Evolutionary conservation across 106 monocot genomes (phyloP), one percentile per base, ranked within the genome.

Genomic region (Chionographis japonica): DNA sequence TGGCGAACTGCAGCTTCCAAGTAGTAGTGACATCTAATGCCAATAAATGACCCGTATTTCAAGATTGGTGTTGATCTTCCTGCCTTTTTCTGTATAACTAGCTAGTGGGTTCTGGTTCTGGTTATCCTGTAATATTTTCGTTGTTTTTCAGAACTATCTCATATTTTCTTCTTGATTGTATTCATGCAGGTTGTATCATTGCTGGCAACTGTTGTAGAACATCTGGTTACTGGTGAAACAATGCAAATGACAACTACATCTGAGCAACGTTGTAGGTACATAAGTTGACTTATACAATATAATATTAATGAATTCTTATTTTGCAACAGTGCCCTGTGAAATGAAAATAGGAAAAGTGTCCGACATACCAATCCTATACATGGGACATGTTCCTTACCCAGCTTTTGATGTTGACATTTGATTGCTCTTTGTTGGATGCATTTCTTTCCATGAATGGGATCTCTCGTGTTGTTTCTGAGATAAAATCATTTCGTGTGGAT

Each of bases 211-310:
- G 91, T 84, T 50, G 86, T 95, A 37, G 91, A 91, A 72, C 88
- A 95, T 78, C 75, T 95, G 43, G 95, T 95, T 38, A 95, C 91
- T 37, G 95, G 95, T 19, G 91, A 95, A 84, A 95, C 88, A 16
- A 95, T 95, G 95, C 95, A 95, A 75, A 95, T 95, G 88, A 75
- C 88, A 35, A 86, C 72, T 60, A 67, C 76, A 50, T 63, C 77
- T 60, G 86, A 81, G 27, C 77, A 95, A 66, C 79, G 84, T 40
- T 83, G 84, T 56, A 95, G 95, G 95, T 91, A 83, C 4, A 60
- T 73, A 2, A 38, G 67, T 77, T 66, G n/a, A 37, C 9, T 18
- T 16, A 38, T 20, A 2, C 40, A 10, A 3, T 52, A 42, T 56
- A 67, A 49, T 64, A 19, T 50, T 17, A 27, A 14, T 14, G 37